These are phyloP conservation scores for Heritiera littoralis DNA, from an alignment of 345 rosid genomes.

Conservation along the genomic window DNA sequence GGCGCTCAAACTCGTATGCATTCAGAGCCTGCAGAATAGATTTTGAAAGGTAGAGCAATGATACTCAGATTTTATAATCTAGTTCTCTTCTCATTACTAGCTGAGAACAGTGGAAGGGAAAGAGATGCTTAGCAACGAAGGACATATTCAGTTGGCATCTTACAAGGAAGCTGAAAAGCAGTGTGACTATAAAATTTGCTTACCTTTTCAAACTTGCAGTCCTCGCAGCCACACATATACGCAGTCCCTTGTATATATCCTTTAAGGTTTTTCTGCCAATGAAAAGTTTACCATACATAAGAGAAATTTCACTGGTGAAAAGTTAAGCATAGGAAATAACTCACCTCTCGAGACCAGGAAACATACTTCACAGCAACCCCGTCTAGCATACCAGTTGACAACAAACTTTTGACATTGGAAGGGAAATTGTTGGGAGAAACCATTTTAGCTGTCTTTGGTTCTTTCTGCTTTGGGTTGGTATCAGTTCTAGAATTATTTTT, in stretches of 20 bases:
- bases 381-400: conserved; percentile 73
- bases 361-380: conserved; percentile 66
- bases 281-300: not conserved
- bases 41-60: not conserved
- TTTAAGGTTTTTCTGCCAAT: conserved; percentile 48
- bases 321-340: conserved; percentile 3
- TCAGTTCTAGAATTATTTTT: conserved; percentile 29
- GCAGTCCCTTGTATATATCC: conserved; percentile 56
- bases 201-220: conserved; percentile 56
- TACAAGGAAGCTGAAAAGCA: not conserved
- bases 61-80: not conserved
- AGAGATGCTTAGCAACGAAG: not conserved
- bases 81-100: not conserved
- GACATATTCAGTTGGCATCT: not conserved
- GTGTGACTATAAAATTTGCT: not conserved
- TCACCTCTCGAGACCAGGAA: conserved; percentile 71
- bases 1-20: conserved; percentile 68
- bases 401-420: conserved; percentile 66
- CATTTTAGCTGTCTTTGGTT: conserved; percentile 45
- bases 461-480: conserved; percentile 36
- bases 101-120: not conserved
- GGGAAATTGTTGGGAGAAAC: conserved; percentile 58
- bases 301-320: not conserved
- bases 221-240: conserved; percentile 58
- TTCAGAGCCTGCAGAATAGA: conserved; percentile 50